Evolutionary conservation across 306 rosid genomes (phyloP).

Genomic region (Medicago truncatula): MtrunA17r5.0-ANR NC_053048.1:46745001-46745500

Average conservation of each 20-base stretch:
- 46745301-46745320: conserved; percentile 9
- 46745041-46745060: conserved; percentile 93
- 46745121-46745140: conserved; percentile 1
- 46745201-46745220: conserved; percentile 75
- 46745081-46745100: conserved; percentile 90
- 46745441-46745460: neutral
- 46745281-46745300: conserved; percentile 26
- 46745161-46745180: conserved; percentile 5
- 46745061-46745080: conserved; percentile 92
- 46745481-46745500: conserved; percentile 14
- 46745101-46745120: conserved; percentile 77
- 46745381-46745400: conserved; percentile 1
- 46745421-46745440: conserved; percentile 2
- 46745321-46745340: conserved; percentile 8
- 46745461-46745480: neutral
- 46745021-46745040: conserved; percentile 93
- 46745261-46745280: conserved; percentile 87
- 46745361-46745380: conserved; percentile 36
- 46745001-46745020: conserved; percentile 98
- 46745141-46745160: conserved; percentile 23
- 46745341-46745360: conserved; percentile 4
- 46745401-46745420: conserved; percentile 12
- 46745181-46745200: conserved; percentile 37
- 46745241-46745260: conserved; percentile 95
- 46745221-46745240: conserved; percentile 92